These are phyloP conservation scores for Actinomortierella ambigua DNA, from an alignment of 371 early-diverging fungal genomes.

Conservation along the genomic window DNA sequence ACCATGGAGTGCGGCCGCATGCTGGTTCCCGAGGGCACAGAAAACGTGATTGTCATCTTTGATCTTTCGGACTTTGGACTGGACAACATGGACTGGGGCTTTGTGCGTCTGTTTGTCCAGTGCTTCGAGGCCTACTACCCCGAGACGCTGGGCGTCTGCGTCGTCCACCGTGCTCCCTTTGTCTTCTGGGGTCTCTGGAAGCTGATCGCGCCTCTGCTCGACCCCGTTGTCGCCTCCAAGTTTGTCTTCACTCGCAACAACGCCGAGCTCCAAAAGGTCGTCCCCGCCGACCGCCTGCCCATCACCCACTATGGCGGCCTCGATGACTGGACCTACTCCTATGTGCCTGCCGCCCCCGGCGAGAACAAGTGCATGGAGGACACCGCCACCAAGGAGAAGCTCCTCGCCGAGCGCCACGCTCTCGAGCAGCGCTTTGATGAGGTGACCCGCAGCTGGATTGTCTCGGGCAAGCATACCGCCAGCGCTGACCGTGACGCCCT, in stretches of 20 bases:
- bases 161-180: constrained; percentile 89
- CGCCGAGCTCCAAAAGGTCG: constrained; percentile 59
- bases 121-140: constrained; percentile 91
- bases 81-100: constrained; percentile 85
- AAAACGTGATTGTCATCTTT: constrained; percentile 78
- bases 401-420: constrained; percentile 24
- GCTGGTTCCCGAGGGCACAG: constrained; percentile 70
- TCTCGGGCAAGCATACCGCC: constrained; percentile 36
- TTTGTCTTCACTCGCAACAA: constrained; percentile 74
- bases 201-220: constrained; percentile 79
- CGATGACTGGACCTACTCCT: constrained; percentile 45
- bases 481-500: constrained; percentile 36
- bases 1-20: constrained; percentile 84
- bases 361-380: constrained; percentile 39
- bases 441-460: constrained; percentile 37
- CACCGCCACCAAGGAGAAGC: constrained; percentile 26
- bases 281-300: constrained; percentile 45
- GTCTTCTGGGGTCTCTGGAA: constrained; percentile 87
- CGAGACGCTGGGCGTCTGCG: constrained; percentile 82
- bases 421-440: constrained; percentile 29
- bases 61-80: constrained; percentile 83
- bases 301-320: constrained; percentile 44
- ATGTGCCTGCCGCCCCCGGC: constrained; percentile 23
- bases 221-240: constrained; percentile 91
- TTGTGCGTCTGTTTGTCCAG: constrained; percentile 79